A percentile compares a stretch with the other conserved stretches of the same genome.
Evolutionary conservation across 192 early-diverging fungal genomes (phyloP).

Genomic region (Linnemannia elongata): DNA sequence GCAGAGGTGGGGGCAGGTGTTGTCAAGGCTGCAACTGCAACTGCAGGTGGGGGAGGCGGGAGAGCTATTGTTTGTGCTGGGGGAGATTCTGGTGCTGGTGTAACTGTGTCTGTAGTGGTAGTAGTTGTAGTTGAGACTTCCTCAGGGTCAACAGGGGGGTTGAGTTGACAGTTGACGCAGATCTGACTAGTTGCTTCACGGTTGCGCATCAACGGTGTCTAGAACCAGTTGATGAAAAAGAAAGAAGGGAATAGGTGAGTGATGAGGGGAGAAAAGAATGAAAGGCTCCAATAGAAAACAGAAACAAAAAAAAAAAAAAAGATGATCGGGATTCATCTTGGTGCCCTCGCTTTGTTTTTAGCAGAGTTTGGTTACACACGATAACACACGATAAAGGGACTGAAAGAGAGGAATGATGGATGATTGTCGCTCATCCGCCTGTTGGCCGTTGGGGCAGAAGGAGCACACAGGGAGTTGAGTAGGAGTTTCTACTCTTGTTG

Average conservation of each 20-base stretch:
- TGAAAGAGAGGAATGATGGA: neutral
- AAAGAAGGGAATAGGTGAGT: neutral
- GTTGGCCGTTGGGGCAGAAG: neutral
- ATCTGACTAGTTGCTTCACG: conserved; percentile 51
- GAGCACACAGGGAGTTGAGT: neutral
- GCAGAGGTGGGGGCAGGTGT: conserved; percentile 18
- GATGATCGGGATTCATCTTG: neutral
- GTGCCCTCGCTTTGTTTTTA: neutral
- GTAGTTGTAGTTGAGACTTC: neutral
- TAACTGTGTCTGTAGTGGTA: neutral
- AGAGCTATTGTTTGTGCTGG: neutral
- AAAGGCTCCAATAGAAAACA: neutral
- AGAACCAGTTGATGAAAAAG: neutral
- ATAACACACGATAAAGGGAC: neutral
- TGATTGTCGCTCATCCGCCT: neutral
- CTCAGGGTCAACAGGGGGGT: conserved; percentile 45
- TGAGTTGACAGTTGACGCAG: conserved; percentile 53
- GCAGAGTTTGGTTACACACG: neutral
- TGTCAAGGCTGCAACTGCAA: neutral
- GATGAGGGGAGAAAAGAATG: neutral
- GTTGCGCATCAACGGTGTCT: conserved; percentile 54
- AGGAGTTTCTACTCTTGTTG: neutral
- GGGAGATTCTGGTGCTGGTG: neutral
- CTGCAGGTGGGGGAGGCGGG: neutral
- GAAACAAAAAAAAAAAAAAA: neutral